Percentiles rank a stretch among this genome's conserved stretches.
Evolutionary conservation across 768 basidiomycete species (phyloP).

Genomic region (Exidia glandulosa): DNA sequence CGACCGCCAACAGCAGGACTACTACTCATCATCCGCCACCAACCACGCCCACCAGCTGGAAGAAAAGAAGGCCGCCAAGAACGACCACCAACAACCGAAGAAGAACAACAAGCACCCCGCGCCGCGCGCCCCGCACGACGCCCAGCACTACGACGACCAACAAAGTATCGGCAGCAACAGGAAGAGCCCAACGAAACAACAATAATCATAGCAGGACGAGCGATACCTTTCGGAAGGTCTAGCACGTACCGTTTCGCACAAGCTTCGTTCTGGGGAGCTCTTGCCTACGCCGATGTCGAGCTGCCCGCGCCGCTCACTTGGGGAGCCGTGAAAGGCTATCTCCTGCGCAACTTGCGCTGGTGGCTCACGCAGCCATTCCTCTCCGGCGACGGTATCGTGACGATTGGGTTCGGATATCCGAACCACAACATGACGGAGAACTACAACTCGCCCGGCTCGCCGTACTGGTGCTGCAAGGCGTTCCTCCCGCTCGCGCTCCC

Average conservation of each 20-base stretch:
- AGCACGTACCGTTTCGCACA: slow-evolving; percentile 74
- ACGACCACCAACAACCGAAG: slow-evolving; percentile 51
- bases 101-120: slow-evolving; percentile 54
- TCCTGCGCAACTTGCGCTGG: slow-evolving; percentile 60
- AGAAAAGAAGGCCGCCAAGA: slow-evolving; percentile 54
- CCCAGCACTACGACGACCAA: slow-evolving; percentile 66
- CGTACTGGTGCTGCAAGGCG: slow-evolving; percentile 76
- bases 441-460: slow-evolving; percentile 69
- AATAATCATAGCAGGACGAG: slow-evolving; percentile 42
- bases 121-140: slow-evolving; percentile 55
- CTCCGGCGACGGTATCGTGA: slow-evolving; percentile 53
- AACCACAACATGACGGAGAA: slow-evolving; percentile 70
- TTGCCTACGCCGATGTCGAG: slow-evolving; percentile 60
- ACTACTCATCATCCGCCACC: slow-evolving; percentile 70
- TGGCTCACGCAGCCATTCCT: slow-evolving; percentile 51
- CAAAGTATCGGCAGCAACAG: slow-evolving; percentile 25
- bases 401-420: slow-evolving; percentile 59
- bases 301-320: slow-evolving; percentile 60
- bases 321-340: slow-evolving; percentile 65
- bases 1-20: slow-evolving; percentile 67
- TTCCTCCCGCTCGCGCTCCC: slow-evolving; percentile 58
- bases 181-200: too few relatives aligned
- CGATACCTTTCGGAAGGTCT: slow-evolving; percentile 65
- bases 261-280: slow-evolving; percentile 68
- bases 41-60: slow-evolving; percentile 66